Conservation (phyloP, 257 asterid genomes). For the Primulina eburnea region DNA sequence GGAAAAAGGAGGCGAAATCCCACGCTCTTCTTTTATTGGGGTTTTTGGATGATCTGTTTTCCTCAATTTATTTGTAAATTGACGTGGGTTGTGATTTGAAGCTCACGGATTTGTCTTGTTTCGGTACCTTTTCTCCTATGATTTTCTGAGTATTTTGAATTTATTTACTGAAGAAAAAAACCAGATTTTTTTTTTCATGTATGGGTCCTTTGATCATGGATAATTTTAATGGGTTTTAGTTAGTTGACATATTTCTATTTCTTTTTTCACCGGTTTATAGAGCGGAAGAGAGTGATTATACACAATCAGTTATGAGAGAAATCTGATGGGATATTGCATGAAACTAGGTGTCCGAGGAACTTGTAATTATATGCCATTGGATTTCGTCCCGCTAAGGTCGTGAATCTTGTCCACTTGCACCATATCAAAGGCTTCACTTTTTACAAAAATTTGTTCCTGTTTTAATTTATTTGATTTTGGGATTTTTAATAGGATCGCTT, state of each 20-base stretch:
- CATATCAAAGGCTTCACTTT: background rate
- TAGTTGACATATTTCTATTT: slow-evolving; percentile 3
- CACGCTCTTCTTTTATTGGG: too few relatives aligned
- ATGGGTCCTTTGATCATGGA: background rate
- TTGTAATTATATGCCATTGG: slow-evolving; percentile 88
- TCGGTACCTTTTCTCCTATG: too few relatives aligned
- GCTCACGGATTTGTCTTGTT: too few relatives aligned
- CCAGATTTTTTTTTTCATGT: background rate
- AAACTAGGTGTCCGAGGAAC: slow-evolving; percentile 63
- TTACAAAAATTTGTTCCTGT: background rate
- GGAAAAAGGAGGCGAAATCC: too few relatives aligned
- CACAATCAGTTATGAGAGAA: slow-evolving; percentile 62
- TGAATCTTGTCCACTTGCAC: slow-evolving; percentile 13
- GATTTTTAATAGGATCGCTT: slow-evolving; percentile 59
- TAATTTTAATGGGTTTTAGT: background rate
- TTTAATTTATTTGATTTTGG: background rate
- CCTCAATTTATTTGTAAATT: too few relatives aligned
- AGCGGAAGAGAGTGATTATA: slow-evolving; percentile 43
- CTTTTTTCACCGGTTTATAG: slow-evolving; percentile 34
- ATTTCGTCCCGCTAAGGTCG: slow-evolving; percentile 81
- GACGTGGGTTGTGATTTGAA: too few relatives aligned
- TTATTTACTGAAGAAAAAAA: background rate
- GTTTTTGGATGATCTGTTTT: too few relatives aligned
- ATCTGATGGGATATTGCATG: slow-evolving; percentile 81
- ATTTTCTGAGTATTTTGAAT: background rate